A percentile compares a stretch with the other conserved stretches of the same genome.
Conservation (phyloP, 352 stramenopile species). For the Phytophthora melonis region DNA sequence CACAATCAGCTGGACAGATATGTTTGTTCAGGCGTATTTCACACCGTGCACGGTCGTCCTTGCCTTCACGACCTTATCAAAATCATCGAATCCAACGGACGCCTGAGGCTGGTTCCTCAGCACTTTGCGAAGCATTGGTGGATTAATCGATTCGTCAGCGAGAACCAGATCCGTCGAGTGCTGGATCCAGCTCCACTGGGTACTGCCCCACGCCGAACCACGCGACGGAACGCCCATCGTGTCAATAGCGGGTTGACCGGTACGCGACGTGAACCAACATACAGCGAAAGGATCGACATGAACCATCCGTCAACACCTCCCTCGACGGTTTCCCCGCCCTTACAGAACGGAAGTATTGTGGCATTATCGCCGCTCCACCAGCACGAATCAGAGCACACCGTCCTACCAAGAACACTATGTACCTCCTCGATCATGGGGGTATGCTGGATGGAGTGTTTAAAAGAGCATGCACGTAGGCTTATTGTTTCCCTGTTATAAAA, state of each 20-base stretch:
- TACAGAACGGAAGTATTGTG: background rate
- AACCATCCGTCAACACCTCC: background rate
- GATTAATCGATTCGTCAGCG: conserved; percentile 1
- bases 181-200: background rate
- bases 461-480: no score
- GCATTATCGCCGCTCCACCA: background rate
- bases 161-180: background rate
- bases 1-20: background rate
- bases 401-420: background rate
- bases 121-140: conserved; percentile 6
- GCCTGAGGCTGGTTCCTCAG: background rate
- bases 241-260: background rate
- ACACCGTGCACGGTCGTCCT: conserved; percentile 1
- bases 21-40: conserved; percentile 5
- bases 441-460: no score
- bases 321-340: background rate
- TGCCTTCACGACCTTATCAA: conserved; percentile 7
- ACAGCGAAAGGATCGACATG: background rate
- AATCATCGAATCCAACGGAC: conserved; percentile 6
- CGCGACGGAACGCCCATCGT: background rate
- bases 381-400: background rate
- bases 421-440: no score
- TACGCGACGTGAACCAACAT: background rate
- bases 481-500: no score
- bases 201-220: background rate